phyloP scores from a whole-genome alignment of 2,329 filamentous ascomycete genomes.

The Monilinia polystroma region DNA sequence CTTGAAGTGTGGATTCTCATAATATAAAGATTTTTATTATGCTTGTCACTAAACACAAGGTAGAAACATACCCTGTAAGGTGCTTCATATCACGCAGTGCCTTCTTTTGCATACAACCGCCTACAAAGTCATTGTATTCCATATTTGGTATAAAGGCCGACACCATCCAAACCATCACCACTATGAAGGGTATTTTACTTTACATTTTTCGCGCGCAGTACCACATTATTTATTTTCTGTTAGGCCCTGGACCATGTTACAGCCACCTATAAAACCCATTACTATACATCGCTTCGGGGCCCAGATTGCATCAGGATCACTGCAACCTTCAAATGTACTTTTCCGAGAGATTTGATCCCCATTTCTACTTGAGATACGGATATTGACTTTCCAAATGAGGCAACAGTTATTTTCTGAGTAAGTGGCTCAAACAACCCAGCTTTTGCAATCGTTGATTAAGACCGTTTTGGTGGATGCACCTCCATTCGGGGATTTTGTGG shows the following conservation, averaged over 20 bases:
- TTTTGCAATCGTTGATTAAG: slow-evolving; percentile 2
- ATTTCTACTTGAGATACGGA: background rate
- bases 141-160: slow-evolving; percentile 18
- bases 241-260: slow-evolving; percentile 22
- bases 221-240: slow-evolving; percentile 14
- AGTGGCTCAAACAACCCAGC: background rate
- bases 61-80: background rate
- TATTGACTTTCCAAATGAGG: slow-evolving; percentile 24
- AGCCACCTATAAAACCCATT: slow-evolving; percentile 32
- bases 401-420: background rate
- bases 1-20: background rate
- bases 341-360: background rate
- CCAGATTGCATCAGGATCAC: background rate
- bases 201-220: slow-evolving; percentile 15
- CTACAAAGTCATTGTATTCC: slow-evolving; percentile 24
- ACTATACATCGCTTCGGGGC: slow-evolving; percentile 31
- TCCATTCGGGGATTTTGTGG: slow-evolving; percentile 32
- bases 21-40: background rate
- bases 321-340: slow-evolving; percentile 1
- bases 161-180: slow-evolving; percentile 20
- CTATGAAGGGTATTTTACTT: slow-evolving; percentile 23
- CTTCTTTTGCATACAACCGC: slow-evolving; percentile 24
- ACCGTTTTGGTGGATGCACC: slow-evolving; percentile 26
- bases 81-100: slow-evolving; percentile 6
- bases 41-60: slow-evolving; percentile 6